A percentile compares a stretch with the other conserved stretches of the same genome.
These are phyloP conservation scores for Pelargonium citronellum DNA, from an alignment of 441 rosid species.

Conservation along the genomic window DNA sequence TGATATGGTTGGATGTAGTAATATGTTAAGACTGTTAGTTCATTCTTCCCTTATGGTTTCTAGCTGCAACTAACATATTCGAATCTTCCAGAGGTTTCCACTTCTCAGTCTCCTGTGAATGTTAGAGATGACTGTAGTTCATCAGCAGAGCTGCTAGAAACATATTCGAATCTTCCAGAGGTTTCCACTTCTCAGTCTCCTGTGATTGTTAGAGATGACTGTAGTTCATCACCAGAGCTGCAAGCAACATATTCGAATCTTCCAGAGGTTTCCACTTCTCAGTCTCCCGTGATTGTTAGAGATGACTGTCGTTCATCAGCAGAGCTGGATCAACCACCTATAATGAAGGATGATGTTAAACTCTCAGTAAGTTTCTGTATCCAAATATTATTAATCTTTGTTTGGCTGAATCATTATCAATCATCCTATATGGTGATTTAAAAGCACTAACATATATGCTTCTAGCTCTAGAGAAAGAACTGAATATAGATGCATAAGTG, in stretches of 20 bases:
- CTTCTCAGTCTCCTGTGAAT: slow-evolving; percentile 16
- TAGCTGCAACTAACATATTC: neutral
- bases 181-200: slow-evolving; percentile 19
- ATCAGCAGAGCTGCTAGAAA: slow-evolving; percentile 6
- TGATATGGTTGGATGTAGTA: neutral
- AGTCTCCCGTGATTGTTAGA: slow-evolving; percentile 7
- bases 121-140: slow-evolving; percentile 18
- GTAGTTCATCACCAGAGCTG: slow-evolving; percentile 16
- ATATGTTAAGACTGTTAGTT: neutral
- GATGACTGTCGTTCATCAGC: slow-evolving; percentile 19
- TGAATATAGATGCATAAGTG: too few species aligned
- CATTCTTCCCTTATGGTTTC: slow-evolving; percentile 2
- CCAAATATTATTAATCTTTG: neutral
- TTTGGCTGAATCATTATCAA: neutral
- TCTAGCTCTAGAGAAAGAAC: neutral
- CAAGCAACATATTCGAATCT: slow-evolving; percentile 1
- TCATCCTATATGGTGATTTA: neutral
- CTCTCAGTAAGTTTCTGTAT: slow-evolving; percentile 3
- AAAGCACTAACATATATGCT: neutral
- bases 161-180: slow-evolving; percentile 15
- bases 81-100: slow-evolving; percentile 17
- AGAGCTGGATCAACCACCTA: slow-evolving; percentile 21
- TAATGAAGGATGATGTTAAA: slow-evolving; percentile 24
- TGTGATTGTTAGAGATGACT: slow-evolving; percentile 9
- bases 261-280: slow-evolving; percentile 22